A percentile compares a stretch with the other conserved stretches of the same genome.
Evolutionary conservation across 2,329 filamentous ascomycete genomes (phyloP).

Genomic region (Diplodia scrobiculata): DNA sequence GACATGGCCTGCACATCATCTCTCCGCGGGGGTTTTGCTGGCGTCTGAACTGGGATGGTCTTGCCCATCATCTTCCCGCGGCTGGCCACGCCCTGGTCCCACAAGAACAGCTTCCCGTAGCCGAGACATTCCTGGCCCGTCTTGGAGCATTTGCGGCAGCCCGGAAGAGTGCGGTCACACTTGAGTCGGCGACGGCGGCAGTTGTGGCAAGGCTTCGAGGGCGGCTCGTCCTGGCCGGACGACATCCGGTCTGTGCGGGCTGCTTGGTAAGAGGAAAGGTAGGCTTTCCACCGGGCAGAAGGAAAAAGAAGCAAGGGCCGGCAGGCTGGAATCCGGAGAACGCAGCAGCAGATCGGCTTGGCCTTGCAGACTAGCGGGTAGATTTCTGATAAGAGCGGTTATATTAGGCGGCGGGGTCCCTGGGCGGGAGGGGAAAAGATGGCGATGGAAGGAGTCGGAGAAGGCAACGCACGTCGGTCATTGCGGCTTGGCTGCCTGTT

Average conservation of each 20-base stretch:
- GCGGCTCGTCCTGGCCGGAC: conserved; percentile 19
- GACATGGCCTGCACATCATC: background rate
- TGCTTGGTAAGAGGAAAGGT: background rate
- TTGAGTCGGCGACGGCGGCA: conserved; percentile 63
- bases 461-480: background rate
- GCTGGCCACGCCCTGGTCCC: conserved; percentile 58
- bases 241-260: conserved; percentile 16
- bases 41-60: conserved; percentile 41
- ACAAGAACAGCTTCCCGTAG: conserved; percentile 63
- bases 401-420: background rate
- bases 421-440: conserved; percentile 3
- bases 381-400: background rate
- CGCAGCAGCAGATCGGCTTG: conserved; percentile 7
- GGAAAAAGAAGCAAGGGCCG: background rate
- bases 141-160: conserved; percentile 61
- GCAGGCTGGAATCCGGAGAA: background rate
- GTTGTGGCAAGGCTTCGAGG: conserved; percentile 59
- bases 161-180: conserved; percentile 63
- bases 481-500: conserved; percentile 17
- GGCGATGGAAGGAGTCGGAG: background rate
- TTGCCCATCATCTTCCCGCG: conserved; percentile 59
- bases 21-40: background rate
- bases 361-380: background rate
- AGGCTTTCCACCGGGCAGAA: no score
- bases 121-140: conserved; percentile 62